Conservation (phyloP, 495 filamentous ascomycete species). For the Hypoxylon intermedium region DNA sequence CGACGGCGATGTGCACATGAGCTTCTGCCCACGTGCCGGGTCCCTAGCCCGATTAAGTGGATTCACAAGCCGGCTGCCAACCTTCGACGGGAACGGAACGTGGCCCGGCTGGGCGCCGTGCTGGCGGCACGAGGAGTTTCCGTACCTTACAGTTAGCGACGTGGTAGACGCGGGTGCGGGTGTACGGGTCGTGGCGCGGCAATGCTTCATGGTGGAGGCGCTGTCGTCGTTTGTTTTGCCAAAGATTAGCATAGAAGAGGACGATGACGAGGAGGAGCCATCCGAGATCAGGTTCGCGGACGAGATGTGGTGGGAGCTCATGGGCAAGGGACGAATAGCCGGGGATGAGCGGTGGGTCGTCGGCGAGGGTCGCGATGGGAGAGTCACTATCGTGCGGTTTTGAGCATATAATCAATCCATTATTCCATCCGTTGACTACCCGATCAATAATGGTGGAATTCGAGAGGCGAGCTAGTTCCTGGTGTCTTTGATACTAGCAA, state of each 20-base stretch:
- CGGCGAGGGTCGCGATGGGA: constrained; percentile 62
- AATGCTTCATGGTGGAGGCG: constrained; percentile 42
- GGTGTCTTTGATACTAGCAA: no score
- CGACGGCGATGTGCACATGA: constrained; percentile 55
- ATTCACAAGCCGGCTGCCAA: no score
- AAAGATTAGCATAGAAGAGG: constrained; percentile 24
- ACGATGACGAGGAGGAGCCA: constrained; percentile 34
- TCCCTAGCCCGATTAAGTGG: constrained; percentile 36
- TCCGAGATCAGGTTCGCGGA: constrained; percentile 49
- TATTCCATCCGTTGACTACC: background rate
- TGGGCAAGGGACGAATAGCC: constrained; percentile 61
- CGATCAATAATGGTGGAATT: no score
- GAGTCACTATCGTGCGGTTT: constrained; percentile 64
- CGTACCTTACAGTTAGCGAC: constrained; percentile 63
- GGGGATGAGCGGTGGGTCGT: constrained; percentile 70
- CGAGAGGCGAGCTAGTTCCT: no score
- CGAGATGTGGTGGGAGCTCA: constrained; percentile 58
- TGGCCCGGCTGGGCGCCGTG: constrained; percentile 56
- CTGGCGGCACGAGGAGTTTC: constrained; percentile 63
- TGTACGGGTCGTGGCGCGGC: constrained; percentile 62
- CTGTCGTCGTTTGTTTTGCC: constrained; percentile 35
- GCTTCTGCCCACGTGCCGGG: constrained; percentile 51
- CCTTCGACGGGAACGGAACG: constrained; percentile 20
- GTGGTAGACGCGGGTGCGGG: constrained; percentile 59
- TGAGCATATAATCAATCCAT: constrained; percentile 35